A percentile compares a stretch with the other conserved stretches of the same genome.
These are phyloP conservation scores for Mortierella sp. DNA, from an alignment of 371 early-diverging fungal genomes.

Conservation along the genomic window DNA sequence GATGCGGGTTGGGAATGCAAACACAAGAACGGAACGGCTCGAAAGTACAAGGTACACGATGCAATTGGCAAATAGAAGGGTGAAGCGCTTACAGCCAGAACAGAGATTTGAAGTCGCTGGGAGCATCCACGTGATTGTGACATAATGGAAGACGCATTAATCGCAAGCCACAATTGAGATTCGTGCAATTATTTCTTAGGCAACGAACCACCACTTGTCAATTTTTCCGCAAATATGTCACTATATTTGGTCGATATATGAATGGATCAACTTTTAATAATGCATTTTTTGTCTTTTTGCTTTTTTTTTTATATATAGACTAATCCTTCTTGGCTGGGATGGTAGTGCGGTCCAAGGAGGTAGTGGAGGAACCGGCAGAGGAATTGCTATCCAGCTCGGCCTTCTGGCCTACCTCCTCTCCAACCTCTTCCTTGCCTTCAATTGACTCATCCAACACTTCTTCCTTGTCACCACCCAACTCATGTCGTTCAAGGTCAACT, in stretches of 20 bases:
- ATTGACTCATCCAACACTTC: conserved; percentile 2
- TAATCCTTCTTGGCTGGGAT: not conserved
- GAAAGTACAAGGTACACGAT: not conserved
- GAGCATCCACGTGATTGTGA: not conserved
- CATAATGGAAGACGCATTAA: not conserved
- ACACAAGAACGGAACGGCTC: not conserved
- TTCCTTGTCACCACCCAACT: conserved; percentile 8
- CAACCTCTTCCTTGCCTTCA: not conserved
- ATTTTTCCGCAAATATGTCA: too few relatives aligned
- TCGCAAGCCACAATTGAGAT: not conserved
- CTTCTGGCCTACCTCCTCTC: not conserved
- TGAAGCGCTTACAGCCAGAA: not conserved
- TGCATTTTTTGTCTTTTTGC: not conserved
- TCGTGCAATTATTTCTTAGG: too few relatives aligned
- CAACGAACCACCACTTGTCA: too few relatives aligned
- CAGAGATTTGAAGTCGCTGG: not conserved
- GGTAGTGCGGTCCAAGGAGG: not conserved
- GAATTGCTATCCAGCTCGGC: not conserved
- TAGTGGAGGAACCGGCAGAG: not conserved
- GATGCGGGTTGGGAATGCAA: not conserved
- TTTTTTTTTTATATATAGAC: not conserved
- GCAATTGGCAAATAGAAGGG: not conserved
- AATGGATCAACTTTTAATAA: too few relatives aligned
- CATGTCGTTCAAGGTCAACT: not conserved
- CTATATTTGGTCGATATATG: not conserved